Evolutionary conservation across 1,284 basidiomycete genomes (phyloP).

Genomic region (Schizophyllum commune): DNA sequence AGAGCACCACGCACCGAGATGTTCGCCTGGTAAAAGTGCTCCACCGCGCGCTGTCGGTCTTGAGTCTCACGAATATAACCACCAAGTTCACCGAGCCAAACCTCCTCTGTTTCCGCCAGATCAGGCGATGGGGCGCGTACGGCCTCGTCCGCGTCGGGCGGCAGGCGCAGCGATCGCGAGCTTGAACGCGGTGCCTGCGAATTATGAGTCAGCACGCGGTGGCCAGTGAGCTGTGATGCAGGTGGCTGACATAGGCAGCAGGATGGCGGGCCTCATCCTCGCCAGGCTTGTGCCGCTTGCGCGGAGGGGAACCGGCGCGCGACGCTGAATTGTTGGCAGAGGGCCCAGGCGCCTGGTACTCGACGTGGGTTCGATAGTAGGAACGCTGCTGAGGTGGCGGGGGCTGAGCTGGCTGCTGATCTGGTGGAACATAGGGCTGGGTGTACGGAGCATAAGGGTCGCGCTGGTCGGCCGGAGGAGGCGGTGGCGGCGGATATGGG

Average conservation of each 20-base stretch:
- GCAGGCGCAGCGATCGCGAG: neutral
- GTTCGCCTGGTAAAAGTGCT: slow-evolving; percentile 60
- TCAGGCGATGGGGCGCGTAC: slow-evolving; percentile 54
- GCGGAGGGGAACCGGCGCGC: neutral
- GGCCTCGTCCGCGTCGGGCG: slow-evolving; percentile 27
- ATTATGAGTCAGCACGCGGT: neutral
- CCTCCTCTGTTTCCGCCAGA: slow-evolving; percentile 67
- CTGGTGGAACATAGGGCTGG: neutral
- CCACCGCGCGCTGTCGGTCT: slow-evolving; percentile 61
- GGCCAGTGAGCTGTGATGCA: neutral
- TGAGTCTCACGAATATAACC: slow-evolving; percentile 65
- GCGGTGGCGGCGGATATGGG: slow-evolving; percentile 4
- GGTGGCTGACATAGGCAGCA: neutral
- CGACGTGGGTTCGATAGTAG: neutral
- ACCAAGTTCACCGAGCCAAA: slow-evolving; percentile 62
- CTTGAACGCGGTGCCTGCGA: neutral
- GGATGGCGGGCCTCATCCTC: neutral
- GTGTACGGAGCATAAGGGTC: neutral
- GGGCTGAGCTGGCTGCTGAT: neutral
- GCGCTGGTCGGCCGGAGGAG: slow-evolving; percentile 12
- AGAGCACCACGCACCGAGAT: slow-evolving; percentile 39
- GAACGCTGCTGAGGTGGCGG: neutral
- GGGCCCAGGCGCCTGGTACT: no score
- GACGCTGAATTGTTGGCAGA: neutral
- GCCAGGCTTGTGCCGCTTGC: neutral